phyloP scores from a whole-genome alignment of 225 moss, liverwort and hornwort genomes.

The Ulota crispa region DNA sequence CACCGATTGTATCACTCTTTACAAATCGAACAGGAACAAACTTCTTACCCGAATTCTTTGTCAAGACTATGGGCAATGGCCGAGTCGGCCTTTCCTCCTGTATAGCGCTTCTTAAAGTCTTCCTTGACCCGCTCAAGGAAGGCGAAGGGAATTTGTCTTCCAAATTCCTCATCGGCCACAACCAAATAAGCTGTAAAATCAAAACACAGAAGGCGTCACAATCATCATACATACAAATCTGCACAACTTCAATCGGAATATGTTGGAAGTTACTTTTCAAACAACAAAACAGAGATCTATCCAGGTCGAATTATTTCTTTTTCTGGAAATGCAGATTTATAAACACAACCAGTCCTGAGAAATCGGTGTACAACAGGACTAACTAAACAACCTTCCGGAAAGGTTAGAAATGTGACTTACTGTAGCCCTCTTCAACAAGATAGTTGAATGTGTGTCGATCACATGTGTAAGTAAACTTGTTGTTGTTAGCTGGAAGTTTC shows the following conservation, averaged over 20 bases:
- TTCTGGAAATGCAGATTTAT: too few species aligned
- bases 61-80: slow-evolving; percentile 61
- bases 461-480: slow-evolving; percentile 69
- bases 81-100: slow-evolving; percentile 55
- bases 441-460: slow-evolving; percentile 73
- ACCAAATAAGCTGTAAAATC: slow-evolving; percentile 51
- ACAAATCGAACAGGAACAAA: neutral
- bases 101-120: slow-evolving; percentile 60
- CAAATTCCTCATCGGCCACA: slow-evolving; percentile 69
- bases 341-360: neutral
- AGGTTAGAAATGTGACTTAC: slow-evolving; percentile 22
- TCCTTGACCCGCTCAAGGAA: slow-evolving; percentile 69
- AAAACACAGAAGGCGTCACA: neutral
- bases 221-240: neutral
- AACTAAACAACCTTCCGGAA: too few species aligned
- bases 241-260: too few species aligned
- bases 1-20: too few species aligned
- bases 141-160: slow-evolving; percentile 63
- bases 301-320: neutral
- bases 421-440: slow-evolving; percentile 69
- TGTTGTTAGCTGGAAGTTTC: slow-evolving; percentile 68
- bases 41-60: slow-evolving; percentile 55
- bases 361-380: neutral
- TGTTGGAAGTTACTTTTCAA: rapidly evolving
- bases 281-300: neutral